Evolutionary conservation across 2,329 filamentous ascomycete species (phyloP).

Genomic region (Cordyceps farinosa): DNA sequence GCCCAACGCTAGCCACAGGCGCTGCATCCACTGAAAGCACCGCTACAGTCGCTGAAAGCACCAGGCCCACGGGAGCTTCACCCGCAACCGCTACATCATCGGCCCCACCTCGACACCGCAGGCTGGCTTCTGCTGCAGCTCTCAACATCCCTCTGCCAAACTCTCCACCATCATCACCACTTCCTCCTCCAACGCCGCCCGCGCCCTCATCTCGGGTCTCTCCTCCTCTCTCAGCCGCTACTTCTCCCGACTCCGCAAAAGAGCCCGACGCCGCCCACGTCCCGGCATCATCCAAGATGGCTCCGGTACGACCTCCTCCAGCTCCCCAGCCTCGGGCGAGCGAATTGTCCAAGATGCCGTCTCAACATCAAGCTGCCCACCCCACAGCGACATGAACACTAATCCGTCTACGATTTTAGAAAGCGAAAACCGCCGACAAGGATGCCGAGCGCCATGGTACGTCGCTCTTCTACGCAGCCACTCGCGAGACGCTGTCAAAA

Average conservation of each 20-base stretch:
- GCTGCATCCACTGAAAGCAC: neutral
- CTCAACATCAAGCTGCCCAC: slow-evolving; percentile 1
- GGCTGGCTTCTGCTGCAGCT: slow-evolving; percentile 24
- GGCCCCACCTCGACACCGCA: slow-evolving; percentile 20
- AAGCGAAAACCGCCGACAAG: slow-evolving; percentile 35
- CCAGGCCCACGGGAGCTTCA: slow-evolving; percentile 16
- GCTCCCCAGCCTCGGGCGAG: slow-evolving; percentile 19
- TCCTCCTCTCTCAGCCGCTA: slow-evolving; percentile 28
- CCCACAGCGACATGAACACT: slow-evolving; percentile 23
- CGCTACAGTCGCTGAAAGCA: neutral
- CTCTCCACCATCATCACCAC: slow-evolving; percentile 39
- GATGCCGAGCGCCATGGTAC: slow-evolving; percentile 40
- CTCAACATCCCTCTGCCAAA: slow-evolving; percentile 38
- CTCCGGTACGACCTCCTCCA: slow-evolving; percentile 46
- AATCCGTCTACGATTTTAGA: slow-evolving; percentile 25
- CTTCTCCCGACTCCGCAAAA: slow-evolving; percentile 26
- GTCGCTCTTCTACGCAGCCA: slow-evolving; percentile 18
- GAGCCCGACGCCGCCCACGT: slow-evolving; percentile 27
- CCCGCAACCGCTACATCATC: slow-evolving; percentile 32
- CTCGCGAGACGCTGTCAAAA: neutral
- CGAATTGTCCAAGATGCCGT: slow-evolving; percentile 15
- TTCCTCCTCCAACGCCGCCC: slow-evolving; percentile 31
- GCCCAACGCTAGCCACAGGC: neutral
- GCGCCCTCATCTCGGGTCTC: slow-evolving; percentile 22
- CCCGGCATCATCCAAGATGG: slow-evolving; percentile 45